Evolutionary conservation across 768 basidiomycete species (phyloP), one percentile per base, ranked within the genome.

Genomic region (Lactifluus subvellereus): DNA sequence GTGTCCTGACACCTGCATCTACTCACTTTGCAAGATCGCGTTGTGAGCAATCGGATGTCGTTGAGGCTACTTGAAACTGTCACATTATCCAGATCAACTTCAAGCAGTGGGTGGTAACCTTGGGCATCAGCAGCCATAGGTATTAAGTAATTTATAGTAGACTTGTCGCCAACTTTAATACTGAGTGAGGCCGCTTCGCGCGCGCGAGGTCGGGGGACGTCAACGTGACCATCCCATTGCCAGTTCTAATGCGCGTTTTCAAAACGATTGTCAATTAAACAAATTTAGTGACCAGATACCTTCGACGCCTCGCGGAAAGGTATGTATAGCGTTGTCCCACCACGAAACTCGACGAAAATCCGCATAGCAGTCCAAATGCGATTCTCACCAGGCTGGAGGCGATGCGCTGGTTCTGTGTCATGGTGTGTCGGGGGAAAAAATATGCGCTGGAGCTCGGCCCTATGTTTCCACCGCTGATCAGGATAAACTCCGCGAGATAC

Each of bases 281-380:
- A 38, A 60, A 11, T 6, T 60, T 5, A 13, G 48, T 33, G 32
- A 7, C n/a, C 5, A 35, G 50, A 59, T 65, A 86, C 89, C 80
- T 98, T 98, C 0, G 94, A 97, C 1, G 85, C 74, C 74, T 98
- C 96, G 10, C 94, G 84, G 61, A 95, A 95, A 3, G 96, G 96
- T n/a, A 97, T 77, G 47, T 90, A 82, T 10, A 98, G 70, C 0
- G 82, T 84, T 0, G 91, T 90, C 30, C 86, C 82, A 54, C 89
- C 88, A 9, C 85, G 80, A 48, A 98, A 77, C 72, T 94, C 89
- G 27, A 97, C 72, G 67, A 91, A 90, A 5, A 98, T 73, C 67
- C 88, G 87, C 74, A 97, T 73, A 18, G 83, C 80, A 1, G 91
- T 89, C 85, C 93, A 95, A 42, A 86, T 71, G n/a, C 96, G 83